These are phyloP conservation scores for Aspergillus glaucus DNA, from an alignment of 2,329 filamentous ascomycete species.

Conservation along the genomic window DNA sequence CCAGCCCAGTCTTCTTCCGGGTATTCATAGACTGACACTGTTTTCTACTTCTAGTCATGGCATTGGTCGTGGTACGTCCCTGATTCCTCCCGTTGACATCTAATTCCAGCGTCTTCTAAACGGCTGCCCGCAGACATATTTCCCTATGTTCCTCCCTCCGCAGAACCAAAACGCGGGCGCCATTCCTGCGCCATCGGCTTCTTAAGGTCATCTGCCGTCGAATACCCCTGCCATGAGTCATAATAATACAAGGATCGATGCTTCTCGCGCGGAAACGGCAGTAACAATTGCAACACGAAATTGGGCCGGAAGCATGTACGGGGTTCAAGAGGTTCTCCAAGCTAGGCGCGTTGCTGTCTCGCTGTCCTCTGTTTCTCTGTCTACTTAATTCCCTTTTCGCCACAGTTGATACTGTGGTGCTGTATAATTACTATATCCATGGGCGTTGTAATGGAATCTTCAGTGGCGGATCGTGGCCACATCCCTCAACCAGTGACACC, in stretches of 20 bases:
- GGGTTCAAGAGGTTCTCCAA: background rate
- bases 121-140: conserved; percentile 47
- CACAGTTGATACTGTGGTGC: background rate
- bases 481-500: background rate
- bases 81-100: background rate
- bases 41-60: conserved; percentile 48
- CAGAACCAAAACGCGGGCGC: conserved; percentile 26
- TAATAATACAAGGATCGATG: background rate
- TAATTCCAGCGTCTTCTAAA: conserved; percentile 8
- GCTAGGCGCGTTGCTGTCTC: too few relatives aligned
- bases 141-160: conserved; percentile 60
- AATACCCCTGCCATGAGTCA: background rate
- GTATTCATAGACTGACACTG: background rate
- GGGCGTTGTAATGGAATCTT: background rate
- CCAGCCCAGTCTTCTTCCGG: background rate
- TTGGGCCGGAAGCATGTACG: background rate
- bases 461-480: background rate
- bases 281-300: background rate
- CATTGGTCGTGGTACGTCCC: conserved; percentile 46
- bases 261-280: background rate
- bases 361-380: too few relatives aligned
- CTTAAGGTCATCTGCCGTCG: conserved; percentile 7
- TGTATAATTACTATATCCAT: background rate
- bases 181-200: conserved; percentile 45
- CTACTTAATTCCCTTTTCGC: background rate